phyloP scores from a whole-genome alignment of 768 basidiomycete genomes.

The Tubosaeta brunneosetosa region DNA sequence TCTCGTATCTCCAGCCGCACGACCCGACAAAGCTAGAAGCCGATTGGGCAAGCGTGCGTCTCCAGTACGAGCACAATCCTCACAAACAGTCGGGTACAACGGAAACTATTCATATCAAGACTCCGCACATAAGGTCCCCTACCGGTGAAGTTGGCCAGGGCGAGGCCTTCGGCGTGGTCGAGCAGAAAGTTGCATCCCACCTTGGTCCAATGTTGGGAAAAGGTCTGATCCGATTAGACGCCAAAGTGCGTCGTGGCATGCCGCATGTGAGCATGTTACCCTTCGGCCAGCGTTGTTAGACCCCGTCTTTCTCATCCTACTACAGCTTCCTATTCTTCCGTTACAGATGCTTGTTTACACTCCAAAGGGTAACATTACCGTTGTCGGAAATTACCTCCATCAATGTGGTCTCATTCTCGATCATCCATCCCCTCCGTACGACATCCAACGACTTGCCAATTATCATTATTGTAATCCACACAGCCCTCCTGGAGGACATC shows the following conservation, averaged over 20 bases:
- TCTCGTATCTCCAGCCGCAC: constrained; percentile 55
- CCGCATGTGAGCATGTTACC: constrained; percentile 49
- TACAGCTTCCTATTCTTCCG: constrained; percentile 73
- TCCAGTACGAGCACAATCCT: constrained; percentile 66
- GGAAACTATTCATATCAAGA: constrained; percentile 77
- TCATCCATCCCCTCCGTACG: constrained; percentile 70
- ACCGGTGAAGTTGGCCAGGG: constrained; percentile 53
- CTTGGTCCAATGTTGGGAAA: constrained; percentile 83
- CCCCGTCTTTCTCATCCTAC: constrained; percentile 15
- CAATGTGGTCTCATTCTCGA: constrained; percentile 67
- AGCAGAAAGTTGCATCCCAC: constrained; percentile 76
- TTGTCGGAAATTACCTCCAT: constrained; percentile 74
- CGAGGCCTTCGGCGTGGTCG: constrained; percentile 78
- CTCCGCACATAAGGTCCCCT: constrained; percentile 48
- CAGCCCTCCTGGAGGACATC: constrained; percentile 66
- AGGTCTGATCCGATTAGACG: constrained; percentile 77
- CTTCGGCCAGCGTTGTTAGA: constrained; percentile 13
- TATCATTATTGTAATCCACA: constrained; percentile 88
- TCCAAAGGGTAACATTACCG: constrained; percentile 85
- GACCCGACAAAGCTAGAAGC: constrained; percentile 39
- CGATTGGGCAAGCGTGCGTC: constrained; percentile 67
- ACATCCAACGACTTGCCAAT: constrained; percentile 51
- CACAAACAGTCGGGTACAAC: constrained; percentile 43
- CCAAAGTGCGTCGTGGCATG: constrained; percentile 62
- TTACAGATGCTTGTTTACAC: constrained; percentile 89